Base-by-base conservation (phyloP, 495 filamentous ascomycete genomes). In the Neurospora sp. region DNA sequence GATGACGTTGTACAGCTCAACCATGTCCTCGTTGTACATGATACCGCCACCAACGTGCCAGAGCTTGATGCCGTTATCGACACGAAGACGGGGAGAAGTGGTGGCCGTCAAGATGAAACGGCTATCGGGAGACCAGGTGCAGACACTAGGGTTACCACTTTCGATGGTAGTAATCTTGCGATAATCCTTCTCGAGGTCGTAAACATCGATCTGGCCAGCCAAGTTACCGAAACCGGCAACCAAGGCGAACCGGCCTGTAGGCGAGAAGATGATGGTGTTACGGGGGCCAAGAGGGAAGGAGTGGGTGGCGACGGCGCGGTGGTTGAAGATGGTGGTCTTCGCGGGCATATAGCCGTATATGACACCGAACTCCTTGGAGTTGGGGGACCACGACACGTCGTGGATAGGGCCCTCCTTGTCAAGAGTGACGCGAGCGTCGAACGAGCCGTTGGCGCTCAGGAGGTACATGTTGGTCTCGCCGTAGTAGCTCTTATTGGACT, bases 371-470 rank as follows among this genome's bases (percentile, higher is more conserved):
- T 97, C 94, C 83, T 93, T 95, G 42, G 93, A 95, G 81, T 94
- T 97, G 27, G 96, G 94, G 18, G 93, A 97, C 96, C 96, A 99
- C n/a, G 91, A 87, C 45, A 99, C 96, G 78, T 99, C 96, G 82
- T 99, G 95, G 75, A 99, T 98, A 20, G 96, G 96, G 1, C 96
- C 96, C 79, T 98, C 94, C 83, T 98, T 98, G 86, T 99, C 96
- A 38, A 98, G 87, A 70, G 93, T 88, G 76, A 99, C 89, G 69
- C 96, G 88, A 70, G 94, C 96, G 80, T 99, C 96, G 78, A 97
- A 96, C 72, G 91, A 90, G 65, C 94, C 95, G 78, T 92, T 94
- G 70, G 94, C 91, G 82, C 93, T 97, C 72, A 99, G 87, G 76
- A 99, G 87, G 83, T 98, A 99, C 79, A 99, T 89, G 71, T 93